Base-by-base conservation (phyloP, 2,329 filamentous ascomycete species). In the Fusarium sulawesiense region DNA sequence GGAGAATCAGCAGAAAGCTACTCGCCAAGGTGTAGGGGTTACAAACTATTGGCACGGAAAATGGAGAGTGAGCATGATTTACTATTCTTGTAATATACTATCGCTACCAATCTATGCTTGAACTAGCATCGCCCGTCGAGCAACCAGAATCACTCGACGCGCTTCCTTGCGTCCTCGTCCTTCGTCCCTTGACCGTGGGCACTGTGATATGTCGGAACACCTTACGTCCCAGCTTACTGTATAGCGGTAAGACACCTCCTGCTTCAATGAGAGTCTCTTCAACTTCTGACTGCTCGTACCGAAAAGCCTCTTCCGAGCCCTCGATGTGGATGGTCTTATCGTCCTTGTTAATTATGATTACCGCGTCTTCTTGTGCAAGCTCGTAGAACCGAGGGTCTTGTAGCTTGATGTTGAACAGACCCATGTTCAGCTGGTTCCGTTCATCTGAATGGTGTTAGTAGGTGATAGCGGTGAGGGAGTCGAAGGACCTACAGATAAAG, bases 1-100 rank as follows among this genome's bases (percentile, higher is more conserved):
- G 68, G 7, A 59, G 68, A 4, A 71, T 71, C 20, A 71, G 49
- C 12, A 69, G 37, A 30, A 65, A 65, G 1, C 21, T 46, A 0
- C 42, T 42, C 10, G 56, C 53, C 0, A 71, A 71, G 42, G 44
- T 69, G 2, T 71, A 49, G 2, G 16, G 9, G 0, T n/a, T n/a
- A 37, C 34, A 11, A 1, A 3, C 11, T 18, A 18, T 6, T 37
- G 34, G 9, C 9, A n/a, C 0, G 3, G 18, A 10, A 10, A 37
- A 37, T 12, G 6, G 18, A n/a, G 34, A 12, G 6, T 3, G 34
- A 37, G 18, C 10, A 37, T 37, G 34, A 4, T 37, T n/a, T n/a
- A n/a, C 9, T 37, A n/a, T 37, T 37, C 9, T 11, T 37, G 34
- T 11, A 6, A 11, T 6, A 6, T n/a, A 37, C 6, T 7, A 18